phyloP scores from a whole-genome alignment of 345 rosid species.

The Garcia nutans region DNA sequence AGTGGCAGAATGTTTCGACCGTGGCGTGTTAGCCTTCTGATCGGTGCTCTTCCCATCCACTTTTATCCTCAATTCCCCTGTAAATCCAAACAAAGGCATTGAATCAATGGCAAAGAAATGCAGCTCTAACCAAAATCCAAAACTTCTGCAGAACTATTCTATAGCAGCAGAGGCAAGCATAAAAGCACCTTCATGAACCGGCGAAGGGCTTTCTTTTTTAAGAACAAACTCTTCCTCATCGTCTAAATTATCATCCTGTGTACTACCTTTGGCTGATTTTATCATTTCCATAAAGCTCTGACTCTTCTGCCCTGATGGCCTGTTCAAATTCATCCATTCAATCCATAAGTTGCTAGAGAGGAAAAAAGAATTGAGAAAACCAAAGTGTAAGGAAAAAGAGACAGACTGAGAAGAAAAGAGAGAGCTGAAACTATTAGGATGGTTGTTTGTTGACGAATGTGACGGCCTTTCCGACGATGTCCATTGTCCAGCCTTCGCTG shows the following conservation, averaged over 20 bases:
- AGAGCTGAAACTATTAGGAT: conserved; percentile 59
- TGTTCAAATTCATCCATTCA: conserved; percentile 28
- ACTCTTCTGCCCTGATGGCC: conserved; percentile 57
- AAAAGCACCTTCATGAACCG: conserved; percentile 50
- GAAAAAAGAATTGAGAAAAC: background rate
- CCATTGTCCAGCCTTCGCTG: conserved; percentile 51
- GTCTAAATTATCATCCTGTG: conserved; percentile 61
- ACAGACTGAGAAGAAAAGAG: conserved; percentile 74
- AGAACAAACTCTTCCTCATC: conserved; percentile 71
- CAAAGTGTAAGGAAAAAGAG: background rate
- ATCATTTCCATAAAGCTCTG: conserved; percentile 94
- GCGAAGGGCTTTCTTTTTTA: conserved; percentile 67
- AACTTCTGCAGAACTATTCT: too few relatives aligned
- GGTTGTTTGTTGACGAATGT: conserved; percentile 55
- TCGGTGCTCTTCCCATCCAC: conserved; percentile 65
- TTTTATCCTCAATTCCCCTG: conserved; percentile 65
- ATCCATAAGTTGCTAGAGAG: background rate
- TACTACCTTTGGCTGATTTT: conserved; percentile 62
- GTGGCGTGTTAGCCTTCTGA: conserved; percentile 80
- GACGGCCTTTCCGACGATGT: conserved; percentile 48
- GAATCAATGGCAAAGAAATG: background rate
- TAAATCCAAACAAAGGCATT: background rate
- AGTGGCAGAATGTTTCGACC: conserved; percentile 98
- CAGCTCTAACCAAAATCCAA: background rate
- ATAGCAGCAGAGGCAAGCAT: background rate